Evolutionary conservation across 2,329 filamentous ascomycete genomes (phyloP), one percentile per base, ranked within the genome.

Genomic region (Fusarium sp.): DNA sequence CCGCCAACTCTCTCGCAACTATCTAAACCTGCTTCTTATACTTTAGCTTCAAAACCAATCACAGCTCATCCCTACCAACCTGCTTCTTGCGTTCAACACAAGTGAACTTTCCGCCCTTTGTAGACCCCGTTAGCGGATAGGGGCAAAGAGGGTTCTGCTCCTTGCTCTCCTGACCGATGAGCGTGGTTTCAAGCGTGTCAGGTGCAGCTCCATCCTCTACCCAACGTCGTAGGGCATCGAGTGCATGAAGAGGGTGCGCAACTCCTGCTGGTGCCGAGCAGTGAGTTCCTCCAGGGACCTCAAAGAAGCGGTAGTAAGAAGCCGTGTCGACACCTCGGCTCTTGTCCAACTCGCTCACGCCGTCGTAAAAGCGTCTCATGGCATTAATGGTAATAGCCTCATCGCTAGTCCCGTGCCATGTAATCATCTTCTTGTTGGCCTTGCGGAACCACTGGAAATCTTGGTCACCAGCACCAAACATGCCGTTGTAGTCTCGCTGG

Each of bases 271-370:
- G 57, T 2, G 50, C 38, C 1, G 16, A 22, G 13, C 67, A 69
- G n/a, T 69, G 67, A 0, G 27, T 54, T 9, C 34, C 58, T 9
- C 67, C 67, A 5, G 67, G 63, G 6, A 63, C 29, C 24, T 66
- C 63, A 6, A 66, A 69, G 37, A 45, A 66, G 1, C 63, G 67
- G 14, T 59, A 69, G 34, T 69, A 69, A 11, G 34, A 20, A 8
- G 35, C 10, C 3, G 67, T 63, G 11, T 40, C 54, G 1, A 59
- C n/a, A 2, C 47, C 27, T 54, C 47, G 47, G 18, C 18, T 31
- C 11, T 54, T 54, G 6, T 54, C 47, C 18, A 54, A 11, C 1
- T 6, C 27, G 0, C 0, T 31, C 1, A 54, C 47, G 27, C 18
- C 18, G 3, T 54, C 47, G 4, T 54, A 54, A 6, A 54, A 54